phyloP scores from a whole-genome alignment of 345 rosid species.

The Gossypium herbaceum region DNA sequence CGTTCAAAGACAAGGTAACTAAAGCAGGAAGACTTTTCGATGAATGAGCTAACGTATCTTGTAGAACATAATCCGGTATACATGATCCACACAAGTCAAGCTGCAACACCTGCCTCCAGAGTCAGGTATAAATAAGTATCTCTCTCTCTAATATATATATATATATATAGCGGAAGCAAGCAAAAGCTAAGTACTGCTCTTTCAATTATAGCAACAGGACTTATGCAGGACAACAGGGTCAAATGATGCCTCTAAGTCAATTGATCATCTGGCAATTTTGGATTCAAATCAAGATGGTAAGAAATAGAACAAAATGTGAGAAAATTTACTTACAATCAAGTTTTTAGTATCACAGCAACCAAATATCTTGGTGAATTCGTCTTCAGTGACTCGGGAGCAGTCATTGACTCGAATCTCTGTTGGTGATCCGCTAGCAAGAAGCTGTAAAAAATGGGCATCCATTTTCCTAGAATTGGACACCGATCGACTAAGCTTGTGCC shows the following conservation, averaged over 20 bases:
- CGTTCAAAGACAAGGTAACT: conserved; percentile 38
- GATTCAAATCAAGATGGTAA: neutral
- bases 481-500: conserved; percentile 27
- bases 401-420: conserved; percentile 31
- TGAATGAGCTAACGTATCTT: conserved; percentile 23
- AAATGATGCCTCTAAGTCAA: neutral
- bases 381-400: conserved; percentile 26
- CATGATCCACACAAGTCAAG: conserved; percentile 42
- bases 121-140: neutral
- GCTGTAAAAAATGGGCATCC: conserved; percentile 29
- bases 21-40: conserved; percentile 28
- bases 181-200: neutral
- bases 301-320: neutral
- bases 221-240: neutral
- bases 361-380: conserved; percentile 33
- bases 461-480: conserved; percentile 28
- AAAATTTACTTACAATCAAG: conserved; percentile 27
- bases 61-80: conserved; percentile 30
- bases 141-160: no score
- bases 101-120: conserved; percentile 36
- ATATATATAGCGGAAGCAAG: neutral
- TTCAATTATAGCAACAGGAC: neutral
- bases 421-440: conserved; percentile 39
- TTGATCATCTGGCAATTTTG: neutral
- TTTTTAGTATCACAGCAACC: conserved; percentile 26